phyloP scores from a whole-genome alignment of 257 asterid species.

The Gentiana straminea region DNA sequence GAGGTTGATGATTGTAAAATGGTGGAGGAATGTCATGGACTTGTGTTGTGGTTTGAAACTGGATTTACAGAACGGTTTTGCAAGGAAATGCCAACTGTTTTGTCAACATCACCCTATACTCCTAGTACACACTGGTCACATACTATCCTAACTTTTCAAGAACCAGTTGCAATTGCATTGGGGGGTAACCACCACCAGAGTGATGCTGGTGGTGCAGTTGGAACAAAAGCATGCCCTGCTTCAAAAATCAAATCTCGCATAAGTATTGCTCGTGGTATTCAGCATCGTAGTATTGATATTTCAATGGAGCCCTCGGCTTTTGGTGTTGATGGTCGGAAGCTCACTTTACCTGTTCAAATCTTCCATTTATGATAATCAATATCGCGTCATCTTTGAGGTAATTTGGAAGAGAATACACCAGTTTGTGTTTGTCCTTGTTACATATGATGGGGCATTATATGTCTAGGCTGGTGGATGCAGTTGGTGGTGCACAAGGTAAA shows the following conservation, averaged over 20 bases:
- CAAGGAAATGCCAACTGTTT: constrained; percentile 54
- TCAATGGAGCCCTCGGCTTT: constrained; percentile 68
- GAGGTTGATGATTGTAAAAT: constrained; percentile 19
- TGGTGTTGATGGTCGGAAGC: constrained; percentile 39
- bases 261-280: constrained; percentile 59
- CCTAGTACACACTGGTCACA: constrained; percentile 93
- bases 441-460: too few relatives aligned
- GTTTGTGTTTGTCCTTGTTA: too few relatives aligned
- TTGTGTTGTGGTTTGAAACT: constrained; percentile 87
- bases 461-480: too few relatives aligned
- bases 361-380: constrained; percentile 27
- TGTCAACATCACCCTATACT: constrained; percentile 80
- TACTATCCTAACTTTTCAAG: constrained; percentile 72
- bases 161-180: constrained; percentile 64
- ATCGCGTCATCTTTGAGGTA: too few relatives aligned
- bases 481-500: too few relatives aligned
- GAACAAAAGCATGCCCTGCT: constrained; percentile 57
- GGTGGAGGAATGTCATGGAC: constrained; percentile 51
- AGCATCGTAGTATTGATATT: constrained; percentile 89
- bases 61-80: constrained; percentile 80
- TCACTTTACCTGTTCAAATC: constrained; percentile 59
- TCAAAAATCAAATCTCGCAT: constrained; percentile 52
- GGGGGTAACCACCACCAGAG: constrained; percentile 4
- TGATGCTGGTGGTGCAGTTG: constrained; percentile 28
- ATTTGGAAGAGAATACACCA: too few relatives aligned